These are phyloP conservation scores for Trichocomaceae sp. DNA, from an alignment of 2,329 filamentous ascomycete species.

Conservation along the genomic window DNA sequence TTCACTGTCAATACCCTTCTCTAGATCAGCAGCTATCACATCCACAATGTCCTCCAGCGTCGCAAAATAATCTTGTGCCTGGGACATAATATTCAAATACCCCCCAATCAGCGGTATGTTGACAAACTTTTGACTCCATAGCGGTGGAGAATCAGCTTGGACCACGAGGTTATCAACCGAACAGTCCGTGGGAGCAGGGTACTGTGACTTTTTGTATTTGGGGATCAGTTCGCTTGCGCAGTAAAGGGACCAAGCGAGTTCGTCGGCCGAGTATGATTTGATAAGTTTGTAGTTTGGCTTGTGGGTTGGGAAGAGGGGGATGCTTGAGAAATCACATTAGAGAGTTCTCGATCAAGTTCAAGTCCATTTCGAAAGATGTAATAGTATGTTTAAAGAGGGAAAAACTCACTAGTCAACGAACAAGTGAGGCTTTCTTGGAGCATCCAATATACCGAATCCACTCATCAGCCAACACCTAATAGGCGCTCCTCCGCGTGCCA, in stretches of 20 bases:
- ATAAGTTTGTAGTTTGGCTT: slow-evolving; percentile 18
- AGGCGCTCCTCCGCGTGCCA: slow-evolving; percentile 15
- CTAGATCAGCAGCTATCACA: slow-evolving; percentile 15
- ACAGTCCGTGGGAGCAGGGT: slow-evolving; percentile 14
- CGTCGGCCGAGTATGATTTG: slow-evolving; percentile 14
- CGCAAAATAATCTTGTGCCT: slow-evolving; percentile 12
- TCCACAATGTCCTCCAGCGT: slow-evolving; percentile 15
- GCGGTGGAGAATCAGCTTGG: slow-evolving; percentile 10
- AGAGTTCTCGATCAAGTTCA: too few species aligned
- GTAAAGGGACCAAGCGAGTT: slow-evolving; percentile 20
- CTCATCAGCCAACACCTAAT: slow-evolving; percentile 21
- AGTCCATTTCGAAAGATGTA: too few species aligned
- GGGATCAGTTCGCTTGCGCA: slow-evolving; percentile 18
- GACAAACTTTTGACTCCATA: slow-evolving; percentile 12
- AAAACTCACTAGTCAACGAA: slow-evolving; percentile 19
- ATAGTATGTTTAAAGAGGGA: too few species aligned
- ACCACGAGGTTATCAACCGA: slow-evolving; percentile 18
- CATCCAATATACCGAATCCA: slow-evolving; percentile 18
- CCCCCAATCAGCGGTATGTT: slow-evolving; percentile 12
- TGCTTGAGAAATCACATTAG: too few species aligned
- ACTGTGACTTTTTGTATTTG: slow-evolving; percentile 15
- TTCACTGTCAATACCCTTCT: slow-evolving; percentile 10
- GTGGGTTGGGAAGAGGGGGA: slow-evolving; percentile 19
- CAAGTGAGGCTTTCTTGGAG: slow-evolving; percentile 16
- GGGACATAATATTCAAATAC: slow-evolving; percentile 15